Base-by-base conservation (phyloP, 139 green algal species). In the Volvox africanus region DNA sequence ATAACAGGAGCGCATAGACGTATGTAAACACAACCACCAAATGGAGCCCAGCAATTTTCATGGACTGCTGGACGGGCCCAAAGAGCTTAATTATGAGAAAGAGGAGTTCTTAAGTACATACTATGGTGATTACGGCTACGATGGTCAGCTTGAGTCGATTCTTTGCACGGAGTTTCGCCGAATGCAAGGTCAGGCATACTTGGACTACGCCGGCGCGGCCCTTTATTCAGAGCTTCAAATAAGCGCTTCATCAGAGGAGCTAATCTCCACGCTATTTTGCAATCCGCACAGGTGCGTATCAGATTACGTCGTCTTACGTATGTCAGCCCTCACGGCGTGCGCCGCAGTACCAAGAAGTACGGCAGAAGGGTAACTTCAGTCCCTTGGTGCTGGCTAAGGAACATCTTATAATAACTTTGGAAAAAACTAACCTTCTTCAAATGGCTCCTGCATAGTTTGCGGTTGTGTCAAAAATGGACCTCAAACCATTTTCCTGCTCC, bases 191-290 rank as follows among this genome's bases (percentile, higher is more conserved):
- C 71, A 85, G 14, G 37, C 26, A 0, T 94, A 94, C 88, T 93
- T 97, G 24, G 97, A 98, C 92, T 94, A 97, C 88, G 96, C 94
- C 2, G 96, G 96, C 12, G 77, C 93, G n/a, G 93, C 95, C 1
- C 92, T 97, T 20, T 97, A 96, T 86, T 95, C 93, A 2, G 93
- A 92, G 71, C 20, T 50, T 28, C 94, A 97, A 87, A 30, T 97
- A 18, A 17, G 75, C 5, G 89, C 73, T 2, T 89, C 71, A 18
- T 77, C 88, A 0, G 85, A 83, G 0, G 92, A 95, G 78, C 87
- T 95, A 44, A 68, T 71, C 22, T 9, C 37, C 11, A 62, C 80
- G 33, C 89, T 96, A n/a, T 37, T 96, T 17, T 86, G 68, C 73
- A 96, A 96, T 61, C 92, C 94, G 2, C 94, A 96, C 89, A 96